Evolutionary conservation across 2,329 filamentous ascomycete species (phyloP).

Genomic region (Fusarium oligoseptatum): DNA sequence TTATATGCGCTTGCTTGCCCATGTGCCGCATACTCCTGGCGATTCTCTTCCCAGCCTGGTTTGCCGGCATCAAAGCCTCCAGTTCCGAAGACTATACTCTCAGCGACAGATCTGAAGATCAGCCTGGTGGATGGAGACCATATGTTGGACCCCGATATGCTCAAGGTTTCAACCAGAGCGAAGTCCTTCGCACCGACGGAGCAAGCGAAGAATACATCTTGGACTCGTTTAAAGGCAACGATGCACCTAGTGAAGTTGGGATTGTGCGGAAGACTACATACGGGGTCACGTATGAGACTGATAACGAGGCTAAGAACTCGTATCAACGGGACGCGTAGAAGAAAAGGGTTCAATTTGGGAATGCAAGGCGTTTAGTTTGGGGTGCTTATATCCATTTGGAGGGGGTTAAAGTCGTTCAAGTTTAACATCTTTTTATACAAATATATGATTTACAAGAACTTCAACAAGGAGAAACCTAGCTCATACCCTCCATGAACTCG

Average conservation of each 20-base stretch:
- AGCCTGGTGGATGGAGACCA: conserved; percentile 48
- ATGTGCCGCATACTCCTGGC: conserved; percentile 57
- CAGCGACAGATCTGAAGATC: conserved; percentile 19
- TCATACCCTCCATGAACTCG: conserved; percentile 93
- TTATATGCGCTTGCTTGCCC: conserved; percentile 56
- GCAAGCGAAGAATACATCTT: conserved; percentile 54
- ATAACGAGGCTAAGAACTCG: conserved; percentile 14
- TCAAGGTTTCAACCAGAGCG: conserved; percentile 45
- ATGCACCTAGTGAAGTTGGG: conserved; percentile 29
- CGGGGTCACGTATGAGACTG: conserved; percentile 51
- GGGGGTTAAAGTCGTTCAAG: background rate
- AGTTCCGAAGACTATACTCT: conserved; percentile 5
- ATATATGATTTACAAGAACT: conserved; percentile 35
- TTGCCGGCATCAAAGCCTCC: conserved; percentile 37
- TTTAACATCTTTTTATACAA: conserved; percentile 32
- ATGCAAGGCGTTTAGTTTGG: background rate
- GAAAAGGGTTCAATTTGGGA: background rate
- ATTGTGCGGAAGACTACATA: conserved; percentile 55
- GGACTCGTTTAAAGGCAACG: conserved; percentile 33
- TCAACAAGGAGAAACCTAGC: conserved; percentile 30
- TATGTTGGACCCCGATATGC: conserved; percentile 49
- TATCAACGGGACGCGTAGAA: background rate
- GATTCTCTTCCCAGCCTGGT: conserved; percentile 53
- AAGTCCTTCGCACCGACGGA: conserved; percentile 46
- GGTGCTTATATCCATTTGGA: background rate